These are phyloP conservation scores for Aspergillus nomiae DNA, from an alignment of 2,329 filamentous ascomycete species.

Conservation along the genomic window DNA sequence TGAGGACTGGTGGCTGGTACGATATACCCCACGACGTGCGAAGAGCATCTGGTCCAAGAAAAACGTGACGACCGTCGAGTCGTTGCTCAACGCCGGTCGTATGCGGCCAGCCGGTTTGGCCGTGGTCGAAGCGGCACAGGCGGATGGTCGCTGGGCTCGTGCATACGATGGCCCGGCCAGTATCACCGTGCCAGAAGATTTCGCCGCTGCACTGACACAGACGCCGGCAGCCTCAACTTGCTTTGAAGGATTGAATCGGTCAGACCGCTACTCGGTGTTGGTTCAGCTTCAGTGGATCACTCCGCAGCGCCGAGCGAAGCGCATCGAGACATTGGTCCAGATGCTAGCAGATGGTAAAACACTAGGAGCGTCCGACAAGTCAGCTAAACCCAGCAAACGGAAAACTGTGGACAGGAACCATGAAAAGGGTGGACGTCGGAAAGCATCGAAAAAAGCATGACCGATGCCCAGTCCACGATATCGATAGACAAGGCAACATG, in stretches of 20 bases:
- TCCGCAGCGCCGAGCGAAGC: conserved; percentile 32
- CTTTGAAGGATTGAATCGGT: conserved; percentile 42
- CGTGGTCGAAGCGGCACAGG: conserved; percentile 58
- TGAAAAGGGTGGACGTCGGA: neutral
- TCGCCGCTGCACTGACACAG: conserved; percentile 46
- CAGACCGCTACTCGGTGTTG: conserved; percentile 51
- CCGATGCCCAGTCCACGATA: neutral
- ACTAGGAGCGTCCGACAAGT: neutral
- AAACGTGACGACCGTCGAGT: conserved; percentile 57
- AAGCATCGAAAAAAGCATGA: neutral
- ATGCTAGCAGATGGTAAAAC: conserved; percentile 35
- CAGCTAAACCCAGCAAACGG: neutral
- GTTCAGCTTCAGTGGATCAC: conserved; percentile 45
- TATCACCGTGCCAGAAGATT: conserved; percentile 53
- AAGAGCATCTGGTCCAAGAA: conserved; percentile 62
- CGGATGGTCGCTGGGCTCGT: conserved; percentile 60
- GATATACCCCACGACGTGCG: conserved; percentile 60
- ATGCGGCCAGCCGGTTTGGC: conserved; percentile 54
- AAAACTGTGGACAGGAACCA: neutral
- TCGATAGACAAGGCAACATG: neutral
- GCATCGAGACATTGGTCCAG: conserved; percentile 47
- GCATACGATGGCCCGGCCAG: conserved; percentile 57
- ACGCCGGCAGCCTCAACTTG: conserved; percentile 35
- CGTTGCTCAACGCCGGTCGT: conserved; percentile 48
- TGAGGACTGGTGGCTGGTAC: conserved; percentile 53